A percentile compares a stretch with the other conserved stretches of the same genome.
Evolutionary conservation across 106 monocot species (phyloP).

Genomic region (Posidonia australis): DNA sequence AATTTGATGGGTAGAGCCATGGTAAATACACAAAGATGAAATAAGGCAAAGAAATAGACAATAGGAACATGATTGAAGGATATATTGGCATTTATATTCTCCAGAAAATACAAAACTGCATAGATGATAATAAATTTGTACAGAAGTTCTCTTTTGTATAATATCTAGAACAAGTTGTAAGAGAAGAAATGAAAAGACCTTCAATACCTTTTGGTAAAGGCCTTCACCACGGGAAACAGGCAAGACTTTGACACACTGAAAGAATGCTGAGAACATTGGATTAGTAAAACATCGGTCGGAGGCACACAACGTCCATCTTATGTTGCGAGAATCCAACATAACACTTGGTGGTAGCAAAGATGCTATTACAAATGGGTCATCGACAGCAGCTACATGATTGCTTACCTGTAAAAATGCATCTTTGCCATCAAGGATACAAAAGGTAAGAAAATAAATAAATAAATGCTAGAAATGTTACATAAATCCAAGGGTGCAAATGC

Average conservation of each 20-base stretch:
- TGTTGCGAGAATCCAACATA: constrained; percentile 61
- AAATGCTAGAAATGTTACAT: neutral
- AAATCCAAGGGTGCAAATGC: no score
- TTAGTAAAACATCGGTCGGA: constrained; percentile 81
- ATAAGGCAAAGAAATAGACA: no score
- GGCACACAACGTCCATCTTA: constrained; percentile 92
- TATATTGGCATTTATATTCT: no score
- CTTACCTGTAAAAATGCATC: constrained; percentile 39
- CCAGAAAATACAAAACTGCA: no score
- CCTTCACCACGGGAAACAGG: constrained; percentile 95
- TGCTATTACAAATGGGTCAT: constrained; percentile 88
- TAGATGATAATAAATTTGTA: no score
- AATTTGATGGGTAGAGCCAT: no score
- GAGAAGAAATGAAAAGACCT: neutral
- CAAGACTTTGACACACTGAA: constrained; percentile 69
- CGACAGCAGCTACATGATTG: constrained; percentile 89
- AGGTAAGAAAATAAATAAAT: neutral
- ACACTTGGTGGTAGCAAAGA: constrained; percentile 71
- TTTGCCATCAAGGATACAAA: neutral
- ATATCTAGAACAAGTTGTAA: neutral
- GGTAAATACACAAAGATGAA: no score
- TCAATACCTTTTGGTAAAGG: constrained; percentile 70
- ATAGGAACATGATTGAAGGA: no score
- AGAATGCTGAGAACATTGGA: constrained; percentile 63
- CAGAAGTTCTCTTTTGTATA: no score